Percentiles rank a stretch among this genome's conserved stretches.
phyloP scores from a whole-genome alignment of 2,329 filamentous ascomycete genomes.

The Calycina herbarum region DNA sequence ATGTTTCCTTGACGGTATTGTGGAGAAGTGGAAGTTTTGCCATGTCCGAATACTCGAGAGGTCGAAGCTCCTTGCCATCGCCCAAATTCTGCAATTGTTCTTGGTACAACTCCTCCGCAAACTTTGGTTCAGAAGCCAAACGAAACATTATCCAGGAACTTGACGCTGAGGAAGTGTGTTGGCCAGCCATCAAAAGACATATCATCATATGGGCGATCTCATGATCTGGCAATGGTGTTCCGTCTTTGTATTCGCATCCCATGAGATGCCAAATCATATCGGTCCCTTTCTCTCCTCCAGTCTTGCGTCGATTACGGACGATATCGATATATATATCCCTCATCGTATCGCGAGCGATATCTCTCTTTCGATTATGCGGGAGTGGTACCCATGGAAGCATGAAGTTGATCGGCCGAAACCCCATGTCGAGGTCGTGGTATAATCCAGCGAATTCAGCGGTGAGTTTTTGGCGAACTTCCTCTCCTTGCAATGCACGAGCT shows the following conservation, averaged over 20 bases:
- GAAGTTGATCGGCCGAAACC: constrained; percentile 85
- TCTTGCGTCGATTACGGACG: constrained; percentile 63
- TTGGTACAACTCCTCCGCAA: constrained; percentile 74
- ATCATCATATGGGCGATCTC: constrained; percentile 94
- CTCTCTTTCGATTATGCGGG: constrained; percentile 77
- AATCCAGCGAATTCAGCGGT: constrained; percentile 75
- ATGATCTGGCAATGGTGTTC: constrained; percentile 69
- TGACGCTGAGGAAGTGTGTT: constrained; percentile 81
- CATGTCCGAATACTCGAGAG: constrained; percentile 72
- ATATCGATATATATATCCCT: constrained; percentile 78
- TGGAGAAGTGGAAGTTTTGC: constrained; percentile 72
- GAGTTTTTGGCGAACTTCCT: constrained; percentile 75
- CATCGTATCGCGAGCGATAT: constrained; percentile 75
- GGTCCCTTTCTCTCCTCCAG: constrained; percentile 45
- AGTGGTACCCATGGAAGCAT: constrained; percentile 82
- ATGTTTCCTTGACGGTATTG: constrained; percentile 84
- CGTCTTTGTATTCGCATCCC: constrained; percentile 68
- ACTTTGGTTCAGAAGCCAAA: constrained; percentile 71
- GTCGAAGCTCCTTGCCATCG: constrained; percentile 58
- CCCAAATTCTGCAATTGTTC: constrained; percentile 76
- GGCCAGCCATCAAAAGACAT: constrained; percentile 85
- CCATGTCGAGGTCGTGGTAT: constrained; percentile 85
- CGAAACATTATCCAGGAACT: constrained; percentile 80
- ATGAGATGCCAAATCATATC: constrained; percentile 78
- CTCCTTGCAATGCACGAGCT: constrained; percentile 78